Evolutionary conservation across 78 protist genomes (phyloP).

Genomic region (Mastigamoeba balamuthi): DNA sequence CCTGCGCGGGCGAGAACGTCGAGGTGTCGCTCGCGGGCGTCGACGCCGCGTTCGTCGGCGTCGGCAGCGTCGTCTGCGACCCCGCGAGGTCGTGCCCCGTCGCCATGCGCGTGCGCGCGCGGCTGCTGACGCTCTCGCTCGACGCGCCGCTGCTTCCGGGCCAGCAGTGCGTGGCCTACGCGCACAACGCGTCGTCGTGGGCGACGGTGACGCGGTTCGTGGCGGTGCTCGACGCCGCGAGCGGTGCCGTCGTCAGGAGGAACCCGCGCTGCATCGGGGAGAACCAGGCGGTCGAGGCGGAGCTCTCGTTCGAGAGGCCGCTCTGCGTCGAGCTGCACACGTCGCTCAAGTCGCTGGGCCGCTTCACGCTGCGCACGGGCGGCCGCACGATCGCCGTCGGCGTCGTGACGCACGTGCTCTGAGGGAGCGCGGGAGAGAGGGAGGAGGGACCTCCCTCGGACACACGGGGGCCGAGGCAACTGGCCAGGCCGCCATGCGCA

Average conservation of each 20-base stretch:
- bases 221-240: slow-evolving; percentile 3
- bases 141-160: slow-evolving; percentile 36
- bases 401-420: slow-evolving; percentile 30
- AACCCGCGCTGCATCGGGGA: slow-evolving; percentile 29
- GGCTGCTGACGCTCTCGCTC: slow-evolving; percentile 32
- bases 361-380: slow-evolving; percentile 46
- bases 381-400: slow-evolving; percentile 55
- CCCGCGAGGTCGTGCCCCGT: slow-evolving; percentile 36
- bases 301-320: no score
- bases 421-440: no score
- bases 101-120: slow-evolving; percentile 25
- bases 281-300: not conserved
- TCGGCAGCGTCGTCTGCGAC: slow-evolving; percentile 45
- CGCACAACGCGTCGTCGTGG: slow-evolving; percentile 33
- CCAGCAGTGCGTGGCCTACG: slow-evolving; percentile 22
- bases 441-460: no score
- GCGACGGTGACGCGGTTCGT: slow-evolving; percentile 2
- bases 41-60: slow-evolving; percentile 1
- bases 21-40: slow-evolving; percentile 19
- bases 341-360: slow-evolving; percentile 29
- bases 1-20: slow-evolving; percentile 68
- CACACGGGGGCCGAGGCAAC: no score
- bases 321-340: slow-evolving; percentile 45
- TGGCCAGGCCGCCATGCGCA: no score
- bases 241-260: slow-evolving; percentile 18